Base-by-base conservation (phyloP, 2,329 filamentous ascomycete species). In the Paramyrothecium sp. region DNA sequence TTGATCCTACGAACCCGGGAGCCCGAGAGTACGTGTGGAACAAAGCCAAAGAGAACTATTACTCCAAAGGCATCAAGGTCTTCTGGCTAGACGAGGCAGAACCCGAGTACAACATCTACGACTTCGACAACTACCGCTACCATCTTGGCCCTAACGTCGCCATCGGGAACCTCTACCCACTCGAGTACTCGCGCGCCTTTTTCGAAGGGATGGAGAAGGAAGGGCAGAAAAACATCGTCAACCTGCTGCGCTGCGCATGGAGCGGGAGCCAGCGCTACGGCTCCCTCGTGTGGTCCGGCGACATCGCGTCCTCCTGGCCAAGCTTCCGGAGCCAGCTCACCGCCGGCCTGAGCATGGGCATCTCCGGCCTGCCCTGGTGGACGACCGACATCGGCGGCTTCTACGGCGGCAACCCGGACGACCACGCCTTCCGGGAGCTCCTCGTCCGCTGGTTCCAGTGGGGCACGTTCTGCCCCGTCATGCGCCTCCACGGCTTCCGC, bases 11-110 rank as follows among this genome's bases (percentile, higher is more conserved):
- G 0, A 86, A 88, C 60, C 84, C 86, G 0, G 79, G 72, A 16
- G 79, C 87, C 0, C 76, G 85, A 2, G 64, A 76, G 2, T 89
- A 81, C 49, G 74, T 89, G 2, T 90, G 87, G 86, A 67, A 72
- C 2, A 83, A 81, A 55, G 81, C 74, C 1, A 85, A 83, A 66
- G 63, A 79, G 54, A 85, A 89, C 66, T 89, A 89, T 71, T 83
- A 82, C 63, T 70, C 78, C 52, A 83, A 82, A 55, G 87, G 87
- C 2, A 84, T 89, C 68, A 80, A 81, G 58, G 71, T 83, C 1
- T 89, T 89, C 69, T 89, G 87, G 87, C 78, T 89, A 0, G 87
- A 90, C 61, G 87, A 89, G 67, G 87, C 87, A 0, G 87, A 89
- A 63, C 86, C 86, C 0, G 86, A 89, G 66, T 89, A 88, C 63